Evolutionary conservation across 2,329 filamentous ascomycete genomes (phyloP).

Genomic region (Cordyceps tenuipes): DNA sequence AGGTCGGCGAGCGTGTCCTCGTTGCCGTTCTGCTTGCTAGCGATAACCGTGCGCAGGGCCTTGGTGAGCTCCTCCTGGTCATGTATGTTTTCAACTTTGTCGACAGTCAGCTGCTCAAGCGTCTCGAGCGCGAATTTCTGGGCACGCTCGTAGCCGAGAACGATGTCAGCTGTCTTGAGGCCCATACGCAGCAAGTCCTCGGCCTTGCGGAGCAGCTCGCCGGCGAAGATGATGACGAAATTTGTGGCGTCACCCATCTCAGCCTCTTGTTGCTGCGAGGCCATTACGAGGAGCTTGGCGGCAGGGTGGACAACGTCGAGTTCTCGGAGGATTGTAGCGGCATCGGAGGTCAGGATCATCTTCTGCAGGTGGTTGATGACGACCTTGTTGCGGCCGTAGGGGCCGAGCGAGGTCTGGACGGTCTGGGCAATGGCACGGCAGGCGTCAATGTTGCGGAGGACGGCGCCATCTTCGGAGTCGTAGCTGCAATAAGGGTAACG

Average conservation of each 20-base stretch:
- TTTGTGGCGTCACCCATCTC: slow-evolving; percentile 99
- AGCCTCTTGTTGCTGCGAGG: slow-evolving; percentile 94
- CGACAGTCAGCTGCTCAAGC: slow-evolving; percentile 81
- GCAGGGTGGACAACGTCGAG: slow-evolving; percentile 97
- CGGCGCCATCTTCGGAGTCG: slow-evolving; percentile 97
- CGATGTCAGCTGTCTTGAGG: slow-evolving; percentile 96
- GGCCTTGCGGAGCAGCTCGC: slow-evolving; percentile 92
- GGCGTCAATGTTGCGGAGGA: slow-evolving; percentile 96
- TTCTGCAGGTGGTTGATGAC: slow-evolving; percentile 99
- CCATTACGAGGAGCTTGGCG: slow-evolving; percentile 96
- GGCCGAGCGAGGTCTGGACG: slow-evolving; percentile 92
- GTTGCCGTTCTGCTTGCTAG: slow-evolving; percentile 90
- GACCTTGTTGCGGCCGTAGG: slow-evolving; percentile 98
- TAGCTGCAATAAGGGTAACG: slow-evolving; percentile 53
- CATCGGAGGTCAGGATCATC: slow-evolving; percentile 98
- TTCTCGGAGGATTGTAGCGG: slow-evolving; percentile 93
- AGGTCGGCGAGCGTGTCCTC: slow-evolving; percentile 82
- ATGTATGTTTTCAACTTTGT: slow-evolving; percentile 79
- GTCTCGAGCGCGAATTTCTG: slow-evolving; percentile 78
- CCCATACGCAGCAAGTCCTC: slow-evolving; percentile 96
- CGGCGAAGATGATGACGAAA: slow-evolving; percentile 89
- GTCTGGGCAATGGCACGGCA: slow-evolving; percentile 93
- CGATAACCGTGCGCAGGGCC: slow-evolving; percentile 89
- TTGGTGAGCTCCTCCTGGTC: slow-evolving; percentile 82
- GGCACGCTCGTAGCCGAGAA: slow-evolving; percentile 90